A percentile compares a stretch with the other conserved stretches of the same genome.
phyloP scores from a whole-genome alignment of 192 early-diverging fungal genomes.

The Rhizophagus prolifer region DNA sequence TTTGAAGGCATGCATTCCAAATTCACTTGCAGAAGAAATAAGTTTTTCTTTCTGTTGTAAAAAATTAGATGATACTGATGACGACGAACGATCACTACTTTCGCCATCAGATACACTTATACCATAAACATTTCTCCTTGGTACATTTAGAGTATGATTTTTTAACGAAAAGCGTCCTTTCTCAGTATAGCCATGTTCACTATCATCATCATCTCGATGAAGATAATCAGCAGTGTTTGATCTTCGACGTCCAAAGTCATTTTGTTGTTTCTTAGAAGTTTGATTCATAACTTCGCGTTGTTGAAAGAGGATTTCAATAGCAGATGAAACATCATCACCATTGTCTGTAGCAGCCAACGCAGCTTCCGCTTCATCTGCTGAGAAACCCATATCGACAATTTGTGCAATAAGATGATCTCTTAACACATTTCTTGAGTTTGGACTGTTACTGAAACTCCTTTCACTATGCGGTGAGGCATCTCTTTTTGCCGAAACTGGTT shows the following conservation, averaged over 20 bases:
- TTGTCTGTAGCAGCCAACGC: slow-evolving; percentile 70
- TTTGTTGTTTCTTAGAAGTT: background rate
- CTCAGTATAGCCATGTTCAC: slow-evolving; percentile 13
- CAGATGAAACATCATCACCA: slow-evolving; percentile 58
- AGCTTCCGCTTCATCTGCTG: slow-evolving; percentile 56
- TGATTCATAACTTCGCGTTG: slow-evolving; percentile 32
- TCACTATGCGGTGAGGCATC: background rate
- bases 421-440: background rate
- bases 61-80: slow-evolving; percentile 25
- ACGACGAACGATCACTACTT: slow-evolving; percentile 12
- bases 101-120: slow-evolving; percentile 23
- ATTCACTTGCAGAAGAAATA: slow-evolving; percentile 51
- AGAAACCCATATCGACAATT: slow-evolving; percentile 82
- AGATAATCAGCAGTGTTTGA: slow-evolving; percentile 8
- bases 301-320: slow-evolving; percentile 52
- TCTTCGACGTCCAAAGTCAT: background rate
- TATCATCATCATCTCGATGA: slow-evolving; percentile 21
- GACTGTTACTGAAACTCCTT: background rate
- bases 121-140: slow-evolving; percentile 8
- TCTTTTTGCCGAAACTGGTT: background rate
- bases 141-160: slow-evolving; percentile 2
- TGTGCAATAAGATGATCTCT: slow-evolving; percentile 54
- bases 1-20: slow-evolving; percentile 62
- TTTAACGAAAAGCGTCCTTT: background rate
- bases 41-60: slow-evolving; percentile 56